phyloP scores from a whole-genome alignment of 176 grass and related monocot genomes.

The Musa beccarii region DNA sequence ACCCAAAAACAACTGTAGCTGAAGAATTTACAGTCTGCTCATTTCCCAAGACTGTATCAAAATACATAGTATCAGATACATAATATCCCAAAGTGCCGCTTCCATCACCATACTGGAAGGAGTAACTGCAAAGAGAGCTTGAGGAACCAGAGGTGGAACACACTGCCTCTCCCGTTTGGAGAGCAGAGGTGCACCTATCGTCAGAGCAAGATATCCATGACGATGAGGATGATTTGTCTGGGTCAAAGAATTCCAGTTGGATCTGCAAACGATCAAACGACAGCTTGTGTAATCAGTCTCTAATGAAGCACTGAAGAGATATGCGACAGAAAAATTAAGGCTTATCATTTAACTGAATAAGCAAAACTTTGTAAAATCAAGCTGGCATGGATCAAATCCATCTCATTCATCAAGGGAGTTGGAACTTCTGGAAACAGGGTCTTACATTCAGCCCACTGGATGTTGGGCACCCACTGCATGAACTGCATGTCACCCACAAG shows the following conservation, averaged over 20 bases:
- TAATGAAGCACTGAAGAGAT: not conserved
- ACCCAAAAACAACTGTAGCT: constrained; percentile 84
- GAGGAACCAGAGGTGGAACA: constrained; percentile 39
- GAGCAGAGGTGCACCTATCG: constrained; percentile 65
- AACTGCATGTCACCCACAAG: constrained; percentile 87
- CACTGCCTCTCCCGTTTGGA: constrained; percentile 68
- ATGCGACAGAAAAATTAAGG: no score
- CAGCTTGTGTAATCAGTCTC: not conserved
- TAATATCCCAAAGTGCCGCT: constrained; percentile 93
- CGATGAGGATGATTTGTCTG: constrained; percentile 54
- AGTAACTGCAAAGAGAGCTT: constrained; percentile 61
- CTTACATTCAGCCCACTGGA: constrained; percentile 94
- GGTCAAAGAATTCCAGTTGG: constrained; percentile 66
- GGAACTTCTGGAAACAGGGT: not conserved
- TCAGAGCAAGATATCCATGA: constrained; percentile 66
- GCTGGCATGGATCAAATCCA: not conserved
- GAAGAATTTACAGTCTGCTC: constrained; percentile 81
- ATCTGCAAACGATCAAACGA: constrained; percentile 35
- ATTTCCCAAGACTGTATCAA: constrained; percentile 59
- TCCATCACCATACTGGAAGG: constrained; percentile 93
- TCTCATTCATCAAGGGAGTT: constrained; percentile 6
- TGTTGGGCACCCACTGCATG: constrained; percentile 66
- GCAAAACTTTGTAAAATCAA: not conserved
- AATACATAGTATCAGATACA: constrained; percentile 73
- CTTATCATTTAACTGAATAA: not conserved